Evolutionary conservation across 2,329 filamentous ascomycete species (phyloP).

Genomic region (Pseudogymnoascus sp.): DNA sequence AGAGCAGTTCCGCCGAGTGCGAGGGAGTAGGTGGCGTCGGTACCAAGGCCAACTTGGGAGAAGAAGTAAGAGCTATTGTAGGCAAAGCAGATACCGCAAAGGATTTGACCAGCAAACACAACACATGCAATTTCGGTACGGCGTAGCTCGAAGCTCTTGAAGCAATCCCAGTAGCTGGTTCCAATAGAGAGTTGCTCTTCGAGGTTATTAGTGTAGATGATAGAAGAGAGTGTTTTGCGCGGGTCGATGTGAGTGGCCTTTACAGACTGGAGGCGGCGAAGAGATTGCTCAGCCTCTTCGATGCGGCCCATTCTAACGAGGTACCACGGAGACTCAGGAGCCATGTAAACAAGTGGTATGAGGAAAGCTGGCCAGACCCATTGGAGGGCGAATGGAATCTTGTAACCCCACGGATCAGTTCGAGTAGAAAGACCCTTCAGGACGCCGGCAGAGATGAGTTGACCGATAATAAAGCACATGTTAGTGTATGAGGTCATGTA

Average conservation of each 20-base stretch:
- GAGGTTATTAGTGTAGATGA: constrained; percentile 49
- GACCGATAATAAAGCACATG: constrained; percentile 45
- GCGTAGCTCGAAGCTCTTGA: constrained; percentile 69
- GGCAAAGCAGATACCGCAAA: constrained; percentile 52
- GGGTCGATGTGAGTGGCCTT: constrained; percentile 51
- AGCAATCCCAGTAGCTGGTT: constrained; percentile 74
- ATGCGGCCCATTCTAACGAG: constrained; percentile 40
- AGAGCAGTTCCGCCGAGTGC: constrained; percentile 41
- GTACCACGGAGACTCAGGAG: constrained; percentile 45
- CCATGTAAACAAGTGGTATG: constrained; percentile 38
- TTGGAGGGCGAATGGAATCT: constrained; percentile 20
- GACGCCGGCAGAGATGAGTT: constrained; percentile 39
- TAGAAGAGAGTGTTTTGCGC: constrained; percentile 37
- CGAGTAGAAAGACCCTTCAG: background rate
- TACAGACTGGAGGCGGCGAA: constrained; percentile 27
- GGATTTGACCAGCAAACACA: constrained; percentile 60
- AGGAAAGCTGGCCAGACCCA: constrained; percentile 45
- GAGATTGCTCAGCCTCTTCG: constrained; percentile 36
- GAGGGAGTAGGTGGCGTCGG: constrained; percentile 45
- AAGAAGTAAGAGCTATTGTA: constrained; percentile 57
- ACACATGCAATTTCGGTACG: constrained; percentile 68
- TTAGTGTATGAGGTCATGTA: constrained; percentile 47
- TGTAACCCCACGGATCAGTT: constrained; percentile 15
- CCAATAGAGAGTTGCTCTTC: constrained; percentile 59
- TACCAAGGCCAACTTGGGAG: constrained; percentile 45